These are phyloP conservation scores for Aspergillus viridinutans DNA, from an alignment of 2,329 filamentous ascomycete species.

Conservation along the genomic window DNA sequence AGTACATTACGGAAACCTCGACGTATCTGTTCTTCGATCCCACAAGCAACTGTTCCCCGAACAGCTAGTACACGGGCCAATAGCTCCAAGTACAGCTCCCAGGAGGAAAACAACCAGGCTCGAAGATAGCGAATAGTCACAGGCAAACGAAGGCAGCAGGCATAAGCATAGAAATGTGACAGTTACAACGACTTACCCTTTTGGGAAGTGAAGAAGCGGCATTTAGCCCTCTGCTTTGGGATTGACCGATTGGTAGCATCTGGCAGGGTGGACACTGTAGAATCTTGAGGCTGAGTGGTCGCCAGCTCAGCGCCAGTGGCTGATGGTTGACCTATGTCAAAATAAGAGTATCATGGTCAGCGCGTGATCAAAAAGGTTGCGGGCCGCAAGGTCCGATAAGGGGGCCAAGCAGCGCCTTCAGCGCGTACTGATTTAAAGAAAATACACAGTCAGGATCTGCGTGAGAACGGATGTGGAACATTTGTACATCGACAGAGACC, in stretches of 20 bases:
- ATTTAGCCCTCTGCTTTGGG: conserved; percentile 11
- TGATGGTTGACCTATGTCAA: conserved; percentile 19
- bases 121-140: background rate
- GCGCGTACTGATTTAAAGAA: background rate
- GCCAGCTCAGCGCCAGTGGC: conserved; percentile 26
- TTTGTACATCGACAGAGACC: background rate
- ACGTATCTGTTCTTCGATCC: background rate
- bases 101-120: background rate
- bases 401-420: background rate
- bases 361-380: conserved; percentile 31
- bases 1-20: background rate
- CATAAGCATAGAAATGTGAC: background rate
- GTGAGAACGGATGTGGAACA: background rate
- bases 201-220: conserved; percentile 23
- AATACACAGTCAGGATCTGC: conserved; percentile 2
- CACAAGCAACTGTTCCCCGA: background rate
- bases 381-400: conserved; percentile 17
- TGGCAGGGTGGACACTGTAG: background rate
- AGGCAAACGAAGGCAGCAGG: conserved; percentile 4
- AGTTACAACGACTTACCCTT: conserved; percentile 17
- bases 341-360: conserved; percentile 21
- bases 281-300: conserved; percentile 22
- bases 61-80: background rate
- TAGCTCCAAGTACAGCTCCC: background rate
- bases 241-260: background rate